Evolutionary conservation across 495 filamentous ascomycete genomes (phyloP), one percentile per base, ranked within the genome.

Genomic region (Cercophora scortea): DNA sequence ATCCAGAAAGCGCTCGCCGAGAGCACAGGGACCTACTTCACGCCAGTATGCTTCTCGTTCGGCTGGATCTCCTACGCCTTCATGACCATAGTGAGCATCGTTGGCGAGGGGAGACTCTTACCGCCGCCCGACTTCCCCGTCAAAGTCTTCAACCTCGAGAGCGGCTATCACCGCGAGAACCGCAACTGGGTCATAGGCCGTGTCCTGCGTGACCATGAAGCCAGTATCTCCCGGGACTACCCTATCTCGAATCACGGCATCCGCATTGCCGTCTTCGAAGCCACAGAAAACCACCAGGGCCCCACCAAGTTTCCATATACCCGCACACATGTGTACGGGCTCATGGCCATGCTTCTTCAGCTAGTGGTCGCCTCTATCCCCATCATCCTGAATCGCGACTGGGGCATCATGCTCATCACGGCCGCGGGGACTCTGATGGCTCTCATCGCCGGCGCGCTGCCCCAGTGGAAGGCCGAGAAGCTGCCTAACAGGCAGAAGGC

Each of bases 1-100:
- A n/a, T n/a, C n/a, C n/a, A n/a, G n/a, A n/a, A n/a, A n/a, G n/a
- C n/a, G n/a, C n/a, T n/a, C n/a, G n/a, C n/a, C n/a, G n/a, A 50
- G 17, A 6, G 47, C 35, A 50, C 33, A n/a, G 47, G 35, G 13
- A 41, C 36, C 2, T 16, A 4, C 7, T 50, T 9, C 25, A 72
- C 71, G 0, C 78, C 79, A 2, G 74, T 82, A 6, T 62, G 67
- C 4, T 81, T 83, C 59, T 79, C 74, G 1, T 83, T 82, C 52
- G 77, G 77, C 3, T 78, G 71, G 76, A 75, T 79, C 1, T 60
- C 68, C 1, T 81, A 79, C 51, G 57, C 71, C 4, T 60, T 78
- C 32, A 62, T 56, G 1, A 58, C 71, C 5, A 18, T 79, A 10
- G 43, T 74, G 9, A 59, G 66, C 11, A 67, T 63, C 6, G 45